phyloP scores from a whole-genome alignment of 2,329 filamentous ascomycete species.

The Neofusicoccum kwambonambiense region DNA sequence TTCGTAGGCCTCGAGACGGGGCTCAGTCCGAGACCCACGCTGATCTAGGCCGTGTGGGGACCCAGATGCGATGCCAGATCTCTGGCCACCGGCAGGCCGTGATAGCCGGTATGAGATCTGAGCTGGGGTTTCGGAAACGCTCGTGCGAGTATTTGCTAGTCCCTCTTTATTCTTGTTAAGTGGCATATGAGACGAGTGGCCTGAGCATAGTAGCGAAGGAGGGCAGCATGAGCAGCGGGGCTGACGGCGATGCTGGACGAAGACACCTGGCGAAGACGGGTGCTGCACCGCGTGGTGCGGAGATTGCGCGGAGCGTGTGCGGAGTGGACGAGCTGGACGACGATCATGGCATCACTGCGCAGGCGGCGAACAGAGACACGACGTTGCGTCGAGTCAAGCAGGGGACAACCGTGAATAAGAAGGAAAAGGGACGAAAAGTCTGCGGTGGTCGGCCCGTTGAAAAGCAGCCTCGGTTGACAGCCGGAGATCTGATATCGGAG shows the following conservation, averaged over 20 bases:
- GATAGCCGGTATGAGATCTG: not conserved
- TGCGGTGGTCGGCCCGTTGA: not conserved
- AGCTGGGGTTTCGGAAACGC: too few species aligned
- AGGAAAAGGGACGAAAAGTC: not conserved
- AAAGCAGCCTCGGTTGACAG: not conserved
- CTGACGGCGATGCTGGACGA: too few species aligned
- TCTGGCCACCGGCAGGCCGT: not conserved
- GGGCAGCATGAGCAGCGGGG: too few species aligned
- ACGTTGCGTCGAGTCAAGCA: not conserved
- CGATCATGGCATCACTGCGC: conserved; percentile 6
- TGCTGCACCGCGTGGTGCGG: not conserved
- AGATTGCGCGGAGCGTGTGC: not conserved
- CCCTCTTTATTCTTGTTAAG: too few species aligned
- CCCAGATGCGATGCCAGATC: not conserved
- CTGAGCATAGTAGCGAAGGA: too few species aligned
- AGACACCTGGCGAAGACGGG: too few species aligned
- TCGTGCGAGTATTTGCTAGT: too few species aligned
- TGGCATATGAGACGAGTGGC: too few species aligned
- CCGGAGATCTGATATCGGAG: conserved; percentile 9
- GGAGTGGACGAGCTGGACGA: not conserved
- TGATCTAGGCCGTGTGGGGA: not conserved
- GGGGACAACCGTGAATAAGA: not conserved
- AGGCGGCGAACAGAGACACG: not conserved
- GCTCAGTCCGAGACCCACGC: not conserved
- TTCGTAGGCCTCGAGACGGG: not conserved